Conservation (phyloP, 176 grass and related monocot genomes). For the Bothriochloa decipiens region DNA sequence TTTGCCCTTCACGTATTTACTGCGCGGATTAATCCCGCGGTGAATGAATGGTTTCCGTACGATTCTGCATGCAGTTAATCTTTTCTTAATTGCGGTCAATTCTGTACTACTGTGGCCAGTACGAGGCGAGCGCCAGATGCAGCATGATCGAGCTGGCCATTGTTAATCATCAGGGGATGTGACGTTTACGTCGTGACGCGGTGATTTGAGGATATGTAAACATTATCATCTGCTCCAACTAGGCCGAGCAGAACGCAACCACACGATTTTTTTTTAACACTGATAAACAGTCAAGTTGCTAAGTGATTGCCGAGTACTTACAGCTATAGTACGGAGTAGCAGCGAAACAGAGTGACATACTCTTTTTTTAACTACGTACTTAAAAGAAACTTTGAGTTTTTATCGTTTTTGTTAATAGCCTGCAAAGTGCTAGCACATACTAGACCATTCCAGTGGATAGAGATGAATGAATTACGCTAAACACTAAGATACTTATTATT, state of each 20-base stretch:
- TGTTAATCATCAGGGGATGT: slow-evolving; percentile 17
- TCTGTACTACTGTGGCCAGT: too few relatives aligned
- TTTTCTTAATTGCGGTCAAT: background rate
- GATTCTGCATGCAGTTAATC: slow-evolving; percentile 4
- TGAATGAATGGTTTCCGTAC: background rate
- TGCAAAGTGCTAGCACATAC: too few relatives aligned
- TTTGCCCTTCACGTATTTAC: background rate
- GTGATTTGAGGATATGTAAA: background rate
- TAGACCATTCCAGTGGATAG: too few relatives aligned
- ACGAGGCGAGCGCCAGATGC: background rate
- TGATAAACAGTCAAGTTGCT: background rate
- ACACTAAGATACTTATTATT: too few relatives aligned
- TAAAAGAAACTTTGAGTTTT: too few relatives aligned
- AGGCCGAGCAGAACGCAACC: background rate
- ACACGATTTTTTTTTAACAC: background rate
- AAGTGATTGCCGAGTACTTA: background rate
- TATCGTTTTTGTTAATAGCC: too few relatives aligned
- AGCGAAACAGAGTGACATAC: background rate
- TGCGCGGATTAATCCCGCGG: background rate
- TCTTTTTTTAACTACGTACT: too few relatives aligned
- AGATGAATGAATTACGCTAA: too few relatives aligned
- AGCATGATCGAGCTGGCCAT: background rate
- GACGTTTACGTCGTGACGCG: slow-evolving; percentile 15
- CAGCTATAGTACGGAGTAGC: background rate
- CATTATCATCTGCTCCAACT: slow-evolving; percentile 29